Evolutionary conservation across 805 yeast species (phyloP), one percentile per base, ranked within the genome.

Genomic region (Ogataea glucozyma): DNA sequence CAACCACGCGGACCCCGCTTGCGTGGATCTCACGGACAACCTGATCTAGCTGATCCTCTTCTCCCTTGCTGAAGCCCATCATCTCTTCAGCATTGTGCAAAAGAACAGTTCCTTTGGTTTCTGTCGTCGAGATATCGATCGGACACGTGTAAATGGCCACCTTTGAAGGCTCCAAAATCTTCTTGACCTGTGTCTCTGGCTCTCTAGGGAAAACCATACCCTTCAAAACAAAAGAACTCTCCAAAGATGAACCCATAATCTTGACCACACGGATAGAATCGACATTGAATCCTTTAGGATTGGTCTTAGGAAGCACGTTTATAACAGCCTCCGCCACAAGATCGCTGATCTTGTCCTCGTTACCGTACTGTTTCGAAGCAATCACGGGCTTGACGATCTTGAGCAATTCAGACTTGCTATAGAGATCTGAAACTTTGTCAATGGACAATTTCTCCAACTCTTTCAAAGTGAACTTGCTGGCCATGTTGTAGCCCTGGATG

Each of bases 141-240:
- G 98, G 97, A 65, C 96, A 84, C 7, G 96, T 88, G 71, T 75
- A 93, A 2, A 89, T 90, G 8, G 87, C 99, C 34, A 93, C 98
- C 64, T 88, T 89, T 13, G 95, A 80, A 54, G 75, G 80, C 34
- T 65, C 58, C 8, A 57, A 62, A 44, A 85, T 70, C 48, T 81
- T 76, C 62, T 88, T 88, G 38, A 90, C 67, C 53, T 80, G 82
- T 12, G 97, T 95, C 65, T 91, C 98, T n/a, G 98, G 97, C 65
- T 89, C 96, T 57, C 95, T 79, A 53, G 95, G 95, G 76, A 93
- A 91, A 27, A 93, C 97, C 99, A 93, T 93, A 54, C 99, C 99
- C 67, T 86, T 88, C 51, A 93, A 73, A 40, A 93, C 98, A 57
- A 76, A 76, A 10, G 95, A 85, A 55, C 75, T 74, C 26, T 71